Conservation (phyloP, 352 stramenopile species). For the Globisporangium lucens region DNA sequence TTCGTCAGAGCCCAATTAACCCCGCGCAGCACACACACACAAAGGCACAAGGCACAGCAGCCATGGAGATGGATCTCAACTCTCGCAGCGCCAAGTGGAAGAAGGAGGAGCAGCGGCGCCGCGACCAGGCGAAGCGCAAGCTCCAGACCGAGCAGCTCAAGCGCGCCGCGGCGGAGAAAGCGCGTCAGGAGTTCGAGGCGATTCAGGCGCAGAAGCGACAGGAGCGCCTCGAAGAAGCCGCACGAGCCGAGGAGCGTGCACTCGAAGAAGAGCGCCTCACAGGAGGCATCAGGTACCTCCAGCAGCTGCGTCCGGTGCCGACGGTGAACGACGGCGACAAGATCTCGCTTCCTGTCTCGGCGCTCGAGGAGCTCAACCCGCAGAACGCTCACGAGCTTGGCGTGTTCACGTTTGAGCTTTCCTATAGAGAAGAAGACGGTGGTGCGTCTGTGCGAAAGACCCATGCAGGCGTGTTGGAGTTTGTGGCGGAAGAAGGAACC, state of each 20-base stretch:
- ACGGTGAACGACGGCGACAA: slow-evolving; percentile 65
- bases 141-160: slow-evolving; percentile 52
- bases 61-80: slow-evolving; percentile 76
- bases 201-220: slow-evolving; percentile 43
- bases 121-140: slow-evolving; percentile 54
- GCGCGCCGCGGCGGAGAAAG: slow-evolving; percentile 37
- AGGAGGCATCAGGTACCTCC: slow-evolving; percentile 62
- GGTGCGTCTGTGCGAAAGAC: slow-evolving; percentile 34
- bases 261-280: slow-evolving; percentile 74
- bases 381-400: slow-evolving; percentile 72
- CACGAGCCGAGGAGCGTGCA: slow-evolving; percentile 38
- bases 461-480: slow-evolving; percentile 77
- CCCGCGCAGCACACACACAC: neutral
- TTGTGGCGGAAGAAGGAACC: slow-evolving; percentile 71
- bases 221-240: slow-evolving; percentile 39
- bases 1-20: neutral
- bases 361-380: slow-evolving; percentile 72
- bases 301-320: slow-evolving; percentile 43
- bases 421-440: slow-evolving; percentile 18
- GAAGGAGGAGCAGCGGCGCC: slow-evolving; percentile 57
- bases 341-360: slow-evolving; percentile 70
- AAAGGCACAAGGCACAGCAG: neutral
- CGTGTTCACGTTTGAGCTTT: slow-evolving; percentile 84
- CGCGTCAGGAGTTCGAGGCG: slow-evolving; percentile 38
- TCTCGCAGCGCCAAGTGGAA: slow-evolving; percentile 66